Conservation (phyloP, 1,284 basidiomycete genomes). For the Neonothopanus nambi region DNA sequence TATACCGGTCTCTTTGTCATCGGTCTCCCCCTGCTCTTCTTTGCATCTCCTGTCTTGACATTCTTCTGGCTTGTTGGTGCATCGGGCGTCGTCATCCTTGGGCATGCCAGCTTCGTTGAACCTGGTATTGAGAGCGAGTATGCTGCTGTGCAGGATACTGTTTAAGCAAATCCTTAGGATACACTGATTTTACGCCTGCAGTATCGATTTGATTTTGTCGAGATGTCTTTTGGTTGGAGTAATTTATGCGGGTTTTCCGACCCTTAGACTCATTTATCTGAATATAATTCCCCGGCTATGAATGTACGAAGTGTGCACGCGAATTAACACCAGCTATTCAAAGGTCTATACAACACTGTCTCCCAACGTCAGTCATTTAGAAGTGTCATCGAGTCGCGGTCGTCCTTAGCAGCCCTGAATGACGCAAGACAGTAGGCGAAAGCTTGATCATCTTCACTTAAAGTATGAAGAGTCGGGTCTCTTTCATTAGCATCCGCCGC, state of each 20-base stretch:
- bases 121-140: conserved; percentile 92
- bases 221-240: too few relatives aligned
- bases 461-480: background rate
- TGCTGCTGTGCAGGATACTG: conserved; percentile 67
- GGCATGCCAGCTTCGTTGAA: conserved; percentile 81
- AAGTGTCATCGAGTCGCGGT: background rate
- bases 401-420: background rate
- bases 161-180: conserved; percentile 32
- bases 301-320: too few relatives aligned
- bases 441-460: conserved; percentile 17
- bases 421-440: conserved; percentile 17
- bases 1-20: conserved; percentile 82
- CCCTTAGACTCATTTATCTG: too few relatives aligned
- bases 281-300: too few relatives aligned
- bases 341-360: background rate
- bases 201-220: too few relatives aligned
- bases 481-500: conserved; percentile 4
- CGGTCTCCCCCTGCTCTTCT: conserved; percentile 71
- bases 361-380: too few relatives aligned
- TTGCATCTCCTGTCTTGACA: conserved; percentile 66
- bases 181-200: too few relatives aligned
- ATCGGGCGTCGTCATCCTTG: conserved; percentile 73
- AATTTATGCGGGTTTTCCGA: too few relatives aligned
- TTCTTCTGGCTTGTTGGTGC: conserved; percentile 84
- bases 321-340: too few relatives aligned